Base-by-base conservation (phyloP, 331 rosid genomes). In the Acacia concinna region DNA sequence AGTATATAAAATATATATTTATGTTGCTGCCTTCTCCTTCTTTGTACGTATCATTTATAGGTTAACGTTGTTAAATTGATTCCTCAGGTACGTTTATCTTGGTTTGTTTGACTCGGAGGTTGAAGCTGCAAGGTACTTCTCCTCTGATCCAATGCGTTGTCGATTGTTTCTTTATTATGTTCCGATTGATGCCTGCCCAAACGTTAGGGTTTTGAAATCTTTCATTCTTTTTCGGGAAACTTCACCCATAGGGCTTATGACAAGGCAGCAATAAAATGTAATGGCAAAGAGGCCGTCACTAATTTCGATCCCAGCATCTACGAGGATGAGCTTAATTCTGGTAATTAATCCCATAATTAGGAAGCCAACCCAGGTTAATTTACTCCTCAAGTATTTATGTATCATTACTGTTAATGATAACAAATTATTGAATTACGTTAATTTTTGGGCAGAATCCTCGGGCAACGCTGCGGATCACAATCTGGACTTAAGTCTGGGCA, bases 201-300 rank as follows among this genome's bases (percentile, higher is more conserved):
- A 0, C 67, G 63, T 40, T 73, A 79, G 82, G 76, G 71, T 72
- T 76, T 77, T 44, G 79, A 81, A 57, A 6, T 25, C 72, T 75
- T 72, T 23, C 30, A 14, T 32, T 17, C 41, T 17, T 64, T 18
- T 64, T 40, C 4, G 73, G 38, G 35, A 73, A 56, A 25, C 68
- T 78, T 60, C 63, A 60, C 57, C 9, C 17, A 74, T 78, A 95
- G 99, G 90, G 98, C 98, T 4, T 95, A 95, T 84, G 99, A 95
- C 83, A 95, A 95, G 84, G 99, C 99, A 78, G 99, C 99, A 54
- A 95, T 95, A 6, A 95, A 93, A 87, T 95, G 93, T 74, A 95
- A 95, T 71, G 99, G 99, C 73, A 95, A 95, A 79, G 99, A 95
- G 51, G 98, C 99, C 73, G 97, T 95, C 74, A 95, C 99, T 23